Evolutionary conservation across 495 filamentous ascomycete species (phyloP).

Genomic region (Neurospora pannonica): DNA sequence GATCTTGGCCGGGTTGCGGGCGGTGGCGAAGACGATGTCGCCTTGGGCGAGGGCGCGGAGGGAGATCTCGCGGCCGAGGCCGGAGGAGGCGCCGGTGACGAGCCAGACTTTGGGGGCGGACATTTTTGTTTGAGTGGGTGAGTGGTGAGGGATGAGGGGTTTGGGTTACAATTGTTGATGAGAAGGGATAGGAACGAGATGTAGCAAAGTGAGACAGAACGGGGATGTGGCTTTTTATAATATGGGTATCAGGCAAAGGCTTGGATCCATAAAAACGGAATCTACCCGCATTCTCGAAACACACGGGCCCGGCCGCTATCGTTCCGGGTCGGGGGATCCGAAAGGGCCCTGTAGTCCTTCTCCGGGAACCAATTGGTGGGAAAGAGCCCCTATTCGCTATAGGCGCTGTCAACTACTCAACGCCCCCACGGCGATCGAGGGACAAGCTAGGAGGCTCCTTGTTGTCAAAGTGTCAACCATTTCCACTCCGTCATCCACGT

Average conservation of each 20-base stretch:
- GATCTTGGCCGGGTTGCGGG: slow-evolving; percentile 12
- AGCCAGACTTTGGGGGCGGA: slow-evolving; percentile 22
- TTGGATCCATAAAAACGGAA: background rate
- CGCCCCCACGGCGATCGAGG: background rate
- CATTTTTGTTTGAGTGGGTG: background rate
- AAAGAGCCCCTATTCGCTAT: background rate
- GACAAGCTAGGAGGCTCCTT: background rate
- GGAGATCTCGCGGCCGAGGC: slow-evolving; percentile 39
- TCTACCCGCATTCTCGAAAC: background rate
- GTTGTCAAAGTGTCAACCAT: background rate
- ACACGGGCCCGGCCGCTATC: background rate
- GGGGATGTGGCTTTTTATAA: background rate
- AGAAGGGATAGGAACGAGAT: background rate
- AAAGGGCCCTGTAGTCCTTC: background rate
- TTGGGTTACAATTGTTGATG: background rate
- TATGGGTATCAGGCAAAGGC: background rate
- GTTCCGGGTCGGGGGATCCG: background rate
- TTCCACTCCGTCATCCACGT: background rate
- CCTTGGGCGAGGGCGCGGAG: slow-evolving; percentile 32
- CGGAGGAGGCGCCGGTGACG: slow-evolving; percentile 45
- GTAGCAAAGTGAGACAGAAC: background rate
- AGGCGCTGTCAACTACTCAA: background rate
- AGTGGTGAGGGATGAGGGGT: background rate
- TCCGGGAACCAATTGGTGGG: background rate
- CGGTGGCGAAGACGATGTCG: slow-evolving; percentile 37